A percentile compares a stretch with the other conserved stretches of the same genome.
Evolutionary conservation across 352 stramenopile genomes (phyloP).

Genomic region (Globisporangium alternatum): DNA sequence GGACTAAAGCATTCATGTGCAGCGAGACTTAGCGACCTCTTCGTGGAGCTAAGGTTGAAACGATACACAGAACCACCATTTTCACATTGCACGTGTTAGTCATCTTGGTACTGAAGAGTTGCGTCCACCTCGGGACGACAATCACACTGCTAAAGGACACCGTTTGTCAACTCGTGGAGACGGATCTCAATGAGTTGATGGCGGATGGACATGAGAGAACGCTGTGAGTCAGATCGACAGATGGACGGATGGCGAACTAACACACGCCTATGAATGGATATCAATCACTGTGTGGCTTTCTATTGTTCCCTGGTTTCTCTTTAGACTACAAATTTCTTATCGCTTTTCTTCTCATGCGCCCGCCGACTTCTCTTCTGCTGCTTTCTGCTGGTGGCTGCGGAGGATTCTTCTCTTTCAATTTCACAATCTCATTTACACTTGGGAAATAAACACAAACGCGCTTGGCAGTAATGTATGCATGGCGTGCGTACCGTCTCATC

Average conservation of each 20-base stretch:
- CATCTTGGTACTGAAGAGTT: too few relatives aligned
- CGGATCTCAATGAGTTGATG: too few relatives aligned
- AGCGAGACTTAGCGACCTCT: too few relatives aligned
- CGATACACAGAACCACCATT: too few relatives aligned
- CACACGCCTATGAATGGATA: background rate
- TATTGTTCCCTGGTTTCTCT: constrained; percentile 18
- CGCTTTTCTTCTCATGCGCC: background rate
- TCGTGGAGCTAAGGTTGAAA: too few relatives aligned
- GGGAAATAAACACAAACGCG: constrained; percentile 6
- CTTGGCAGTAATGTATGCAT: background rate
- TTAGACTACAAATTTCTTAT: constrained; percentile 20
- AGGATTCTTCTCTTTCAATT: constrained; percentile 5
- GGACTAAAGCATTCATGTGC: constrained; percentile 20
- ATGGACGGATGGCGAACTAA: too few relatives aligned
- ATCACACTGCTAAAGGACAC: too few relatives aligned
- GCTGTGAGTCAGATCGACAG: too few relatives aligned
- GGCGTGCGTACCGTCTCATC: background rate
- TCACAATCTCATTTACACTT: constrained; percentile 10
- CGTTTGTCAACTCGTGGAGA: too few relatives aligned
- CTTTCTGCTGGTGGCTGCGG: background rate
- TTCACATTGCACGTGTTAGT: too few relatives aligned
- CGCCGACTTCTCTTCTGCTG: background rate
- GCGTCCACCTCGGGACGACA: too few relatives aligned
- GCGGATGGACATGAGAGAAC: too few relatives aligned
- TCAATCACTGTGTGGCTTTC: constrained; percentile 1